Base-by-base conservation (phyloP, 2,329 filamentous ascomycete species). In the Fusarium sp. region DNA sequence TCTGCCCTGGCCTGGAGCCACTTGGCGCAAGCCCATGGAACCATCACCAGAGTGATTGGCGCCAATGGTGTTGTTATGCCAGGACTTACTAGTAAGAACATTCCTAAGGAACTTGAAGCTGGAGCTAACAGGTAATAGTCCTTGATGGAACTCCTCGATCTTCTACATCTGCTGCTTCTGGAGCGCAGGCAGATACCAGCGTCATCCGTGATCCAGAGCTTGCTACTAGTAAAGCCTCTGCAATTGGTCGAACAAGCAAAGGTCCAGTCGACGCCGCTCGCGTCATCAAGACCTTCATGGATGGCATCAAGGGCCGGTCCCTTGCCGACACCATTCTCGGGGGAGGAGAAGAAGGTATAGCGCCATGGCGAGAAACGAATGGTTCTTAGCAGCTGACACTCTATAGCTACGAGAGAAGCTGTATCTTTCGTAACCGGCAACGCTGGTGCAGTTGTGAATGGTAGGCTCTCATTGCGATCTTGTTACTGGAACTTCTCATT, bases 131-230 rank as follows among this genome's bases (percentile, higher is more conserved):
- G 8, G 8, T 2, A 2, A 15, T 10, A 64, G 57, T 64, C n/a
- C n/a, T 62, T 28, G 62, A 64, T 12, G 57, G 62, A 44, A 64
- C 57, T 23, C 62, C 57, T 46, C 46, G 57, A 23, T 64, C 57
- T 12, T 43, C 32, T 6, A 64, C 57, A 5, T 64, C 62, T 23
- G 62, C 44, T 62, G 46, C 62, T 11, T 44, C 38, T 12, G 57
- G 62, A 2, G 62, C 37, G 0, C 62, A 64, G 38, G 46, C 9
- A 18, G 57, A 64, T 62, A 64, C 62, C 12, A 64, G 62, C 25
- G 62, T 64, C 3, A 64, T 64, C 18, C 57, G 62, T 38, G 46
- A 64, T 15, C 57, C 57, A 1, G 62, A 64, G 12, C 62, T 64
- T 16, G 38, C 8, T 15, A 64, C 57, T 5, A 64, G 9, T 5